Conservation (phyloP, 2,329 filamentous ascomycete species). For the Paecilomyces sp. region DNA sequence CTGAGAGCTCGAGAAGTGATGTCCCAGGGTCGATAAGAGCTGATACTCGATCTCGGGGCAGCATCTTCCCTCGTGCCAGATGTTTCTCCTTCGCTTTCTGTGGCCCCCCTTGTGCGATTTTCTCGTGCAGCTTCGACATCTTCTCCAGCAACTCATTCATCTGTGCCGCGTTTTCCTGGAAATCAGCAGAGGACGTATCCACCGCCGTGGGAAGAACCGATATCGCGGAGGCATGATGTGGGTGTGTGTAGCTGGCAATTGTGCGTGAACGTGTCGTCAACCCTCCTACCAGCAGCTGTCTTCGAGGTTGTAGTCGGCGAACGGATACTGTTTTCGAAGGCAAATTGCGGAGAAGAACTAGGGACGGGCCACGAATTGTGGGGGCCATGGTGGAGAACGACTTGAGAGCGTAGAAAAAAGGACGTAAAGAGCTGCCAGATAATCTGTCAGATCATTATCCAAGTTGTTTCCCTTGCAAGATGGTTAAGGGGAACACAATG, state of each 20-base stretch:
- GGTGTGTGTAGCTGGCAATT: conserved; percentile 70
- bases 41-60: conserved; percentile 81
- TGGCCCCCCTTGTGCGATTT: conserved; percentile 68
- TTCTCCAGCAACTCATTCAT: conserved; percentile 67
- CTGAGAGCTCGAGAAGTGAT: conserved; percentile 85
- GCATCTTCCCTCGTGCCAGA: conserved; percentile 81
- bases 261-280: conserved; percentile 22
- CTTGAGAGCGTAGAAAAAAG: not conserved
- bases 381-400: not conserved
- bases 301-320: conserved; percentile 14
- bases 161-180: conserved; percentile 68
- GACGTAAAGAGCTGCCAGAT: not conserved
- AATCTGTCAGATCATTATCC: not conserved
- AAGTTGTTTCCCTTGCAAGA: not conserved
- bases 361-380: conserved; percentile 29
- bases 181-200: conserved; percentile 70
- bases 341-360: conserved; percentile 31
- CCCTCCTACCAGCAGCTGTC: conserved; percentile 2
- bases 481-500: not conserved
- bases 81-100: conserved; percentile 84
- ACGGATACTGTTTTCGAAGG: conserved; percentile 17
- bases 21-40: conserved; percentile 83
- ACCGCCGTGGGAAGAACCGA: conserved; percentile 70
- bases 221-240: conserved; percentile 74
- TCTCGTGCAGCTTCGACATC: conserved; percentile 63